These are phyloP conservation scores for Phytophthora rubi DNA, from an alignment of 352 stramenopile genomes.

Conservation along the genomic window DNA sequence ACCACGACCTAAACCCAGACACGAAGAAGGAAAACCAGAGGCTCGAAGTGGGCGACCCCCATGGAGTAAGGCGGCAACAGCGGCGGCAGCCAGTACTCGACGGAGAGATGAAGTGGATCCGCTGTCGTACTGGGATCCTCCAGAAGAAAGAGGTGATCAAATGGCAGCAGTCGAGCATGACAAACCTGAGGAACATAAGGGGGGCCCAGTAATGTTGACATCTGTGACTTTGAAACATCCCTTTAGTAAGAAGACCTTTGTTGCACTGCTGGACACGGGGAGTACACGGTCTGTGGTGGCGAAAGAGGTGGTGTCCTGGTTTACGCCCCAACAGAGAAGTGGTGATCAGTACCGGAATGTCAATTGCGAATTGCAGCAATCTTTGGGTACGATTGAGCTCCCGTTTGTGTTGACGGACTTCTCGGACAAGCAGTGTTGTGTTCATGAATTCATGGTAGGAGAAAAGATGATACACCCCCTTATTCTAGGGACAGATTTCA, in stretches of 20 bases:
- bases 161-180: background rate
- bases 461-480: background rate
- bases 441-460: background rate
- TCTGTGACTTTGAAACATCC: background rate
- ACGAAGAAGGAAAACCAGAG: background rate
- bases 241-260: background rate
- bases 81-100: too few species aligned
- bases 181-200: background rate
- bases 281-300: background rate
- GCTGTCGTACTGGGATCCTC: too few species aligned
- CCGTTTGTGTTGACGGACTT: background rate
- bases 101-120: too few species aligned
- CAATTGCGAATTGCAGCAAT: background rate
- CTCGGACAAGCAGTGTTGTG: background rate
- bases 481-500: background rate
- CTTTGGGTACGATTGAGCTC: background rate
- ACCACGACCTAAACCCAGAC: background rate
- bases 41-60: too few species aligned
- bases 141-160: too few species aligned
- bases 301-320: background rate
- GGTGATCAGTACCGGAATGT: background rate
- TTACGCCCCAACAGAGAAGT: background rate
- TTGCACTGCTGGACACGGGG: background rate
- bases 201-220: background rate
- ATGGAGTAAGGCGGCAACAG: too few species aligned